Percentiles rank a stretch among this genome's conserved stretches.
Evolutionary conservation across 2,329 filamentous ascomycete species (phyloP).

Genomic region (Clonostachys chloroleuca): DNA sequence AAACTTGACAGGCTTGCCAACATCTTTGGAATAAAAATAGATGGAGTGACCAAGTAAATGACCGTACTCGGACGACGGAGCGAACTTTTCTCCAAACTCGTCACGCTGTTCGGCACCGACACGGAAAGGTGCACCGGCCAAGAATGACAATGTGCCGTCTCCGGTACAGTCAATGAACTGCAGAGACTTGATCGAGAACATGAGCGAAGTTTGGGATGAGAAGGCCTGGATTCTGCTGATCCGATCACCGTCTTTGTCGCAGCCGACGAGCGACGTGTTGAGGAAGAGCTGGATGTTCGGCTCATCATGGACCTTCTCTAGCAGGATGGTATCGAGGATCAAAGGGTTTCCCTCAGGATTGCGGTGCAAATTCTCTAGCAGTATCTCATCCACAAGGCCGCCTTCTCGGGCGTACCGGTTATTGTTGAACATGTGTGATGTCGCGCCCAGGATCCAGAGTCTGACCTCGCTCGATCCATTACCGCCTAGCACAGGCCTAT

Average conservation of each 20-base stretch:
- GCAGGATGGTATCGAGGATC: slow-evolving; percentile 13
- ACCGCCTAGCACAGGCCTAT: slow-evolving; percentile 13
- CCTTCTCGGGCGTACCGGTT: slow-evolving; percentile 15
- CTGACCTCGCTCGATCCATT: slow-evolving; percentile 15
- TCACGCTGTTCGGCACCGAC: slow-evolving; percentile 12
- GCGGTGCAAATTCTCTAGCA: slow-evolving; percentile 13
- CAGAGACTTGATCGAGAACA: slow-evolving; percentile 18
- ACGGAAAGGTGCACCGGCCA: slow-evolving; percentile 14
- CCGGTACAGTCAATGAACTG: slow-evolving; percentile 16
- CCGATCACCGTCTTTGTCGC: slow-evolving; percentile 11
- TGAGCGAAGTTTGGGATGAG: slow-evolving; percentile 12
- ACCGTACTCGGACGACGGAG: slow-evolving; percentile 13
- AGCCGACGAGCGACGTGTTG: slow-evolving; percentile 13
- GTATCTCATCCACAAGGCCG: slow-evolving; percentile 14
- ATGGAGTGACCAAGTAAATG: slow-evolving; percentile 17
- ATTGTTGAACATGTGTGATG: slow-evolving; percentile 19
- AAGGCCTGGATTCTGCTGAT: slow-evolving; percentile 13
- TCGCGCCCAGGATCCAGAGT: slow-evolving; percentile 14
- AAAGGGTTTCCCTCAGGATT: slow-evolving; percentile 16
- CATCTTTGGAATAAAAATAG: slow-evolving; percentile 16
- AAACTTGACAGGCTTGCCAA: slow-evolving; percentile 11
- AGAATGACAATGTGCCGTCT: slow-evolving; percentile 12
- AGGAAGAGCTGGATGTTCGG: slow-evolving; percentile 13
- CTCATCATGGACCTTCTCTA: slow-evolving; percentile 14
- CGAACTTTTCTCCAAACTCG: slow-evolving; percentile 14